Evolutionary conservation across 768 basidiomycete species (phyloP), one percentile per base, ranked within the genome.

Genomic region (Termitomyces sp.): DNA sequence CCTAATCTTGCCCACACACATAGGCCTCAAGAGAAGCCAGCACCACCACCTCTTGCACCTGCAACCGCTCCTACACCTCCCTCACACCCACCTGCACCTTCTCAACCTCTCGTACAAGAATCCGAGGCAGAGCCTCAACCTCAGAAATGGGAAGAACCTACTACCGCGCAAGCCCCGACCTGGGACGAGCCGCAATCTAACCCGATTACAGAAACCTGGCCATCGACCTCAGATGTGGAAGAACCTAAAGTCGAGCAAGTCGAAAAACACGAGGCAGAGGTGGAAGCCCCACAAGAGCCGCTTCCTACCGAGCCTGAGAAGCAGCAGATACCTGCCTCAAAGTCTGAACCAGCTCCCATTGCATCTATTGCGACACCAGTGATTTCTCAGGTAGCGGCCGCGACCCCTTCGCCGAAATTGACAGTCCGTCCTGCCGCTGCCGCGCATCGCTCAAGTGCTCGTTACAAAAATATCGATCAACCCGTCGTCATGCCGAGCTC

Each of bases 401-500:
- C 75, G 4, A 75, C 81, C 0, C 77, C 78, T 26, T 81, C 80
- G 24, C 75, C 78, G 24, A 83, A 83, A 57, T 71, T 83, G 36
- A 71, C 78, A n/a, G 68, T 78, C 3, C 81, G 89, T 12, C 78
- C 84, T 13, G 75, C 80, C 8, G 73, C 75, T 39, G 71, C 72
- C 16, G 74, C 82, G 0, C 85, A 88, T 54, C 81, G 86, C 48
- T 75, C 72, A 62, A 81, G 77, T 47, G 80, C 82, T 34, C 83
- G 84, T 52, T 85, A 86, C 75, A 92, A 91, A 76, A 80, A 78
- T 22, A 81, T 80, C 5, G 88, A 92, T 60, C 87, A 90, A 57
- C 83, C 91, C 37, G 92, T 93, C 18, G 86, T 92, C 56, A 85
- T 92, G 82, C 90, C 91, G 1, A 79, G 80, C 45, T 83, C 80